These are phyloP conservation scores for Colletotrichum theobromicola DNA, from an alignment of 2,329 filamentous ascomycete species.

Conservation along the genomic window DNA sequence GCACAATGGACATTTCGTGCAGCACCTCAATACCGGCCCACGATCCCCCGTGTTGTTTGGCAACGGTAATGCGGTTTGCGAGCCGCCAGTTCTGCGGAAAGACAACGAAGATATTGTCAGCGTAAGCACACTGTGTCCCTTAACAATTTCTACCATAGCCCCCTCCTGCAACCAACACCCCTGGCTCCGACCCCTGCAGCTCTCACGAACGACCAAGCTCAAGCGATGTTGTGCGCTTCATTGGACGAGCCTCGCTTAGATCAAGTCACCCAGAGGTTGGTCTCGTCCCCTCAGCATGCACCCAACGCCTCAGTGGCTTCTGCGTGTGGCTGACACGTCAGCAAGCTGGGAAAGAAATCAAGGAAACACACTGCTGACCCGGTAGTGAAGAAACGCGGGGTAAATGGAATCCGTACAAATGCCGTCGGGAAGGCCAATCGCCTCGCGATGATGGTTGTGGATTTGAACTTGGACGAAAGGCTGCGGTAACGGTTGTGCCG, in stretches of 20 bases:
- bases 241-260: background rate
- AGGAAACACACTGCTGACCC: conserved; percentile 1
- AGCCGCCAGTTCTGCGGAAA: background rate
- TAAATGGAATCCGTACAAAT: background rate
- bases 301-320: background rate
- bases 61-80: background rate
- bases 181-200: background rate
- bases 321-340: background rate
- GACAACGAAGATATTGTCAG: background rate
- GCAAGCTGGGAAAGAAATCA: background rate
- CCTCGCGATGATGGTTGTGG: background rate
- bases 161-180: background rate
- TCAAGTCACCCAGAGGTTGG: background rate
- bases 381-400: conserved; percentile 5
- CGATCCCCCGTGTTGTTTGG: background rate
- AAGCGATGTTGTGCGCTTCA: background rate
- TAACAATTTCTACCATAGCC: background rate
- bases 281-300: background rate
- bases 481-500: background rate
- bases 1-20: background rate
- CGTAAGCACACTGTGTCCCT: background rate
- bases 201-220: background rate
- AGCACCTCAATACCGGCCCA: background rate
- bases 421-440: background rate
- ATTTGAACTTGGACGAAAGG: background rate